Evolutionary conservation across 192 early-diverging fungal species (phyloP), one percentile per base, ranked within the genome.

Genomic region (Coemansia sp.): DNA sequence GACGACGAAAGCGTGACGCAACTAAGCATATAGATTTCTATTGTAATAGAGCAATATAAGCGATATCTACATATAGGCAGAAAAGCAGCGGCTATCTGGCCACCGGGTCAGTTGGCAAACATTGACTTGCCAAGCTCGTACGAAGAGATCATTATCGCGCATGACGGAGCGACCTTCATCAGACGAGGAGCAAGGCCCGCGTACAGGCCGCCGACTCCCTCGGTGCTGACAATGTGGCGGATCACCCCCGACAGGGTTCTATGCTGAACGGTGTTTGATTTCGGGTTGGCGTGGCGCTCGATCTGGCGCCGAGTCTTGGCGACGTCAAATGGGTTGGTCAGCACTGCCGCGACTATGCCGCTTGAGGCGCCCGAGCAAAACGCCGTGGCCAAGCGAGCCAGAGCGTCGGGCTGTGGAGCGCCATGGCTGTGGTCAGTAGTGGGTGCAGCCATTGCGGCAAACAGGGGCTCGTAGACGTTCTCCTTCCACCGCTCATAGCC

Each of bases 291-390:
- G 26, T 61, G 64, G 32, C 39, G 63, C 33, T 80, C 65, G 35
- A 93, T 84, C 66, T 98, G 95, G 23, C 91, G 82, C 23, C 86
- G 69, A 0, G 95, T 96, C 59, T 98, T 98, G 53, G 90, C 88
- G 4, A 98, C 91, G 78, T 98, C 95, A 79, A 98, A 95, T 15
- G 95, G 95, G 3, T 86, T 93, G 4, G 95, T 98, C 18, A 91
- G 18, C 1, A 83, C 71, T 5, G 95, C 93, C 8, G 95, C 91
- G 70, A 94, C 85, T 32, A 83, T 88, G 17, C 95, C 93, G 42
- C 89, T 87, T n/a, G 80, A 51, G 1, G 93, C 93, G 23, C 95
- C 95, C 31, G 88, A 79, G 13, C 85, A 56, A 71, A 98, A 96
- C 0, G 90, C 65, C 15, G 81, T 71, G 17, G 80, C 66, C 43